Conservation (phyloP, 2,329 filamentous ascomycete genomes). For the Aspergillus ochraceoroseus region DNA sequence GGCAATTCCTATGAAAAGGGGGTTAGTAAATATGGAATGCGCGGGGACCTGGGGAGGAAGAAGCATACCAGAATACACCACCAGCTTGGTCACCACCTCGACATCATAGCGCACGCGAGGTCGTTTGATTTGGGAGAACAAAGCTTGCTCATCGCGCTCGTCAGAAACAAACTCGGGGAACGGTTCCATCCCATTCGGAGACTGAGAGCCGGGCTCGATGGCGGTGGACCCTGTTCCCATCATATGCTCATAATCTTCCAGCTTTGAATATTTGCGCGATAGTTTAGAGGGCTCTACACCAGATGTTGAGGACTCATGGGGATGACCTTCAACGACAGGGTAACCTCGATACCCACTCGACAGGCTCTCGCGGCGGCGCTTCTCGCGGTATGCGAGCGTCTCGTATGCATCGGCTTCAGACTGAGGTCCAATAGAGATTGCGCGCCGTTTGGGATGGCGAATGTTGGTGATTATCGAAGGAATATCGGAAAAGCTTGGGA, state of each 20-base stretch:
- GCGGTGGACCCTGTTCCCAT: constrained; percentile 61
- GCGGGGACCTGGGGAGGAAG: background rate
- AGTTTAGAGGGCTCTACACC: constrained; percentile 37
- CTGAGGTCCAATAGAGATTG: constrained; percentile 87
- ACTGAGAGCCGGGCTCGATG: constrained; percentile 29
- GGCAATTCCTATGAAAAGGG: constrained; percentile 60
- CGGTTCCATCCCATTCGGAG: constrained; percentile 23
- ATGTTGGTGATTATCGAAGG: constrained; percentile 77
- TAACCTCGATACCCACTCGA: constrained; percentile 37
- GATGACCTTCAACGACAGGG: constrained; percentile 24
- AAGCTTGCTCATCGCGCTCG: constrained; percentile 61
- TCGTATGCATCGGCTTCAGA: constrained; percentile 96
- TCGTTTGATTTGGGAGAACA: constrained; percentile 78
- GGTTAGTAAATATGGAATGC: constrained; percentile 1
- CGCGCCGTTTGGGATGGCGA: constrained; percentile 69
- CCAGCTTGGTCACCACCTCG: constrained; percentile 94
- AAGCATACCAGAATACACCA: constrained; percentile 79
- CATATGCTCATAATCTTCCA: constrained; percentile 65
- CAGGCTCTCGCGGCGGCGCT: constrained; percentile 57
- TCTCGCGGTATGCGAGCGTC: constrained; percentile 83
- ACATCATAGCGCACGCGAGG: constrained; percentile 93
- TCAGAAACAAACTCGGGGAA: constrained; percentile 35
- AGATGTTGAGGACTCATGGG: constrained; percentile 20
- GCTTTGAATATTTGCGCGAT: constrained; percentile 45
- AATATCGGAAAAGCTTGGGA: constrained; percentile 83